Evolutionary conservation across 768 basidiomycete genomes (phyloP), one percentile per base, ranked within the genome.

Genomic region (Leccinum subtestaceum): DNA sequence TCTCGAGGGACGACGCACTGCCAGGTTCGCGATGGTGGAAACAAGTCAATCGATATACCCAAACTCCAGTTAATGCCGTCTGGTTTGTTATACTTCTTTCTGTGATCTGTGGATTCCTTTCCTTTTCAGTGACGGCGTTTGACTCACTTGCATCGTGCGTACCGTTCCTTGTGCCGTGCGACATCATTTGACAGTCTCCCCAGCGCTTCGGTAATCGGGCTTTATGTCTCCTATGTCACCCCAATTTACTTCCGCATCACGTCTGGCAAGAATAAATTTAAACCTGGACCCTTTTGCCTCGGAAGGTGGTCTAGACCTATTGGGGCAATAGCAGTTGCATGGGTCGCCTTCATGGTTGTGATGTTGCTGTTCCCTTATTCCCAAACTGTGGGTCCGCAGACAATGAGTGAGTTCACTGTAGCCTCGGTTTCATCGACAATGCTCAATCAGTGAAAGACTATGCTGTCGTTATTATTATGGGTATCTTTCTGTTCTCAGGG

Each of bases 61-160:
- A 66, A 40, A 76, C 71, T 8, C 78, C 77, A 0, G 70, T 76
- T n/a, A 74, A 76, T 55, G 74, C 75, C 17, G 74, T 77, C n/a
- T 75, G 76, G 77, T 68, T 77, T 51, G 74, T 75, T n/a, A 69
- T 74, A 63, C 21, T 57, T 5, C 51, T 65, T 40, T 72, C 76
- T 43, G 69, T 60, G n/a, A 60, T 67, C 31, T 68, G 74, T 34
- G 73, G 75, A 13, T 34, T 69, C 2, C 62, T 76, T 10, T 73
- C 68, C 38, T 74, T 77, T 62, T 78, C 76, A 3, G 45, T 51
- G 1, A 56, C 68, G 1, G 75, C 72, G 3, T 69, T 78, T 9
- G 59, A 68, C 19, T 76, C 74, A 1, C 66, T 75, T 19, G 72
- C 72, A 13, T 75, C 74, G 74, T 77, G 59, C 38, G 70, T 31